These are phyloP conservation scores for Phytophthora megakarya DNA, from an alignment of 352 stramenopile species.

Conservation along the genomic window DNA sequence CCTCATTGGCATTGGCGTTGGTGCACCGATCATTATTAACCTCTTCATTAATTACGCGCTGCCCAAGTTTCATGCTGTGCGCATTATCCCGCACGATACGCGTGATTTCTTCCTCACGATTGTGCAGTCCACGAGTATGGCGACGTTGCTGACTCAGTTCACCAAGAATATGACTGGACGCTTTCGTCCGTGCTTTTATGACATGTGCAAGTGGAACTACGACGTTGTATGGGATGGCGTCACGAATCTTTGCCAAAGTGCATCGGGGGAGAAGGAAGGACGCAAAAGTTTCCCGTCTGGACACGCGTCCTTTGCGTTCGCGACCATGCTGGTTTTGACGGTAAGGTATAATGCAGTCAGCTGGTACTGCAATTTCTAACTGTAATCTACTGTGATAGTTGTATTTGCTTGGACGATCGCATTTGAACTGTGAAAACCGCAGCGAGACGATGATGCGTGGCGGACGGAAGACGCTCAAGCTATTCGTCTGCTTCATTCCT, in stretches of 20 bases:
- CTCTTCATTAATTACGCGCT: conserved; percentile 69
- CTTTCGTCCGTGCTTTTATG: conserved; percentile 83
- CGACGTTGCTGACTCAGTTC: conserved; percentile 73
- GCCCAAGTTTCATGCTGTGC: conserved; percentile 56
- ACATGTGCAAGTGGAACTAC: conserved; percentile 86
- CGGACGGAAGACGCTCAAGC: conserved; percentile 66
- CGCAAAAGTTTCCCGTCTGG: conserved; percentile 85
- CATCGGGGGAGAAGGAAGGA: conserved; percentile 68
- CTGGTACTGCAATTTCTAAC: background rate
- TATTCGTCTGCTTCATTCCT: conserved; percentile 78
- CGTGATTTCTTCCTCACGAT: conserved; percentile 80
- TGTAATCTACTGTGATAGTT: conserved; percentile 48
- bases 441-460: conserved; percentile 58
- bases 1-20: conserved; percentile 43
- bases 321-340: conserved; percentile 84
- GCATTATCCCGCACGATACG: conserved; percentile 75
- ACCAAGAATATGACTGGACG: conserved; percentile 81
- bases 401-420: conserved; percentile 76
- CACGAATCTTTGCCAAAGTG: conserved; percentile 65
- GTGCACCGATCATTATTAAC: conserved; percentile 56
- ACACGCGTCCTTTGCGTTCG: conserved; percentile 77
- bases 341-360: conserved; percentile 27
- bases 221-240: conserved; percentile 72
- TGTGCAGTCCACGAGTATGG: conserved; percentile 61
- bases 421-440: conserved; percentile 66